Evolutionary conservation across 495 filamentous ascomycete species (phyloP).

Genomic region (Tuber brumale): DNA sequence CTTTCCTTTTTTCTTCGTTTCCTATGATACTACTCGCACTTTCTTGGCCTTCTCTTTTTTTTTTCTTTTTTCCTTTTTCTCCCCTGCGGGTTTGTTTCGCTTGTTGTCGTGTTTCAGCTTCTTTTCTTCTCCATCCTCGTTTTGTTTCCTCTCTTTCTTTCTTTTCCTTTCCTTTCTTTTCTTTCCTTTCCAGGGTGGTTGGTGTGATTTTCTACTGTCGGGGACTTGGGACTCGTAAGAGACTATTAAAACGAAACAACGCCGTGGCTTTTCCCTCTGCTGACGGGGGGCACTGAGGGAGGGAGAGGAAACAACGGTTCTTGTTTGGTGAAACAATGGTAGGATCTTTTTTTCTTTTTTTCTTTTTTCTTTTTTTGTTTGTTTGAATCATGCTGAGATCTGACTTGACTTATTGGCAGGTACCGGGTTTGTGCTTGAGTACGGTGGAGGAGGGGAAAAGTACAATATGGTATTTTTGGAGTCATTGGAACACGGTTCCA

Average conservation of each 20-base stretch:
- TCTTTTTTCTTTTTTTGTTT: not conserved
- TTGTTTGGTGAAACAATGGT: not conserved
- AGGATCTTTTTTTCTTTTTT: not conserved
- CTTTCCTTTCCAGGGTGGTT: not conserved
- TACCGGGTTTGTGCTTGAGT: not conserved
- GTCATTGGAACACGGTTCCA: not conserved
- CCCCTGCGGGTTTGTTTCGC: not conserved
- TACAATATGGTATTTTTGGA: not conserved
- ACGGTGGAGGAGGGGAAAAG: not conserved
- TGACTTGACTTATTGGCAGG: not conserved
- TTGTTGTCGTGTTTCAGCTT: not conserved
- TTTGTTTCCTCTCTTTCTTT: not conserved
- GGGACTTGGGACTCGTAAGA: not conserved
- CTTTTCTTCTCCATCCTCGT: not conserved
- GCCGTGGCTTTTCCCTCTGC: not conserved
- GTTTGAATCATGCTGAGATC: not conserved
- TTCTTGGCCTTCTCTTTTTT: not conserved
- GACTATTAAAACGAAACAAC: not conserved
- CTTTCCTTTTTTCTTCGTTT: not conserved
- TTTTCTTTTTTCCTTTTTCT: not conserved
- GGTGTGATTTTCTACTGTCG: not conserved
- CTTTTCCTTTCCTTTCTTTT: not conserved
- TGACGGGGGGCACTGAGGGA: not conserved
- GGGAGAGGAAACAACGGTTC: not conserved
- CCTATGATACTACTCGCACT: not conserved